Conservation (phyloP, 1,284 basidiomycete genomes). For the Thecaphora thlaspeos region DNA sequence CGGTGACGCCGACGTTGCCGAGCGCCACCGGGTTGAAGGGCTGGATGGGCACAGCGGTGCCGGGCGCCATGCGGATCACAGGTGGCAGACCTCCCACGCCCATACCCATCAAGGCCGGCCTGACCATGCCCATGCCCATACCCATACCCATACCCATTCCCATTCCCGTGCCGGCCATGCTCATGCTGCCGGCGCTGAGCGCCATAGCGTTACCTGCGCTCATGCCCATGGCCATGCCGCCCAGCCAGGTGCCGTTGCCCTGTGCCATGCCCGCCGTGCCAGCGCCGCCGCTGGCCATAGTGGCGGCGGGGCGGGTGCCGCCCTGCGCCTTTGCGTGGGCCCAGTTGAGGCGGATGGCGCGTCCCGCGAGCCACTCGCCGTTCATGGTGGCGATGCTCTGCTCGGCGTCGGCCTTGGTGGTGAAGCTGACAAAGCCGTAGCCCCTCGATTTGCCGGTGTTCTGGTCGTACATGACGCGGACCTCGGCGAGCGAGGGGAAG, state of each 20-base stretch:
- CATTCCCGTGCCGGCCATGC: too few species aligned
- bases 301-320: slow-evolving; percentile 55
- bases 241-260: too few species aligned
- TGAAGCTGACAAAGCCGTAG: slow-evolving; percentile 88
- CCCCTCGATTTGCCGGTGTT: slow-evolving; percentile 95
- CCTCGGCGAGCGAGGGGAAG: slow-evolving; percentile 91
- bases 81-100: not conserved
- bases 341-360: slow-evolving; percentile 99
- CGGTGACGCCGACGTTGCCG: too few species aligned
- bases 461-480: slow-evolving; percentile 99
- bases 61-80: too few species aligned
- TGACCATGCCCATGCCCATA: slow-evolving; percentile 16
- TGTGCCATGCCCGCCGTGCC: too few species aligned
- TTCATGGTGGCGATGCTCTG: slow-evolving; percentile 98
- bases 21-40: too few species aligned
- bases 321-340: slow-evolving; percentile 93
- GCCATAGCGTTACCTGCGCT: too few species aligned
- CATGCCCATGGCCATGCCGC: too few species aligned
- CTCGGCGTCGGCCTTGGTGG: slow-evolving; percentile 95
- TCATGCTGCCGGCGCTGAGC: too few species aligned
- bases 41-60: too few species aligned
- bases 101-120: slow-evolving; percentile 14
- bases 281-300: slow-evolving; percentile 7
- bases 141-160: too few species aligned
- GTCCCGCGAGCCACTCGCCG: slow-evolving; percentile 95